A percentile compares a stretch with the other conserved stretches of the same genome.
Evolutionary conservation across 129 eudicot species (phyloP).

Genomic region (Oenanthe sinensis): DNA sequence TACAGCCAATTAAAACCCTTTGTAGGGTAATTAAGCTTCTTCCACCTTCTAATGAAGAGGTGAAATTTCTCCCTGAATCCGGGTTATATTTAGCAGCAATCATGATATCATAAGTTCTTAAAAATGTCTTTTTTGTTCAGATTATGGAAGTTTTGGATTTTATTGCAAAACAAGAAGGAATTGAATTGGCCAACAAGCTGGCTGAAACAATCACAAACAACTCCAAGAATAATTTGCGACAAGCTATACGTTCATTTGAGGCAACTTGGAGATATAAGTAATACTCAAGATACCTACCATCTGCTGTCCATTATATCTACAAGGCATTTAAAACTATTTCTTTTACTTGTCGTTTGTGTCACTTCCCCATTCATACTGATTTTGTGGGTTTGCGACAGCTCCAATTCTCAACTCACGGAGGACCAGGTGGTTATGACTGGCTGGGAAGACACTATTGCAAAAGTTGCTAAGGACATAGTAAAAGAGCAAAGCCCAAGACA

Average conservation of each 20-base stretch:
- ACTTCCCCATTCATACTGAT: background rate
- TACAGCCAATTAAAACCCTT: conserved; percentile 41
- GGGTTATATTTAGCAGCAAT: background rate
- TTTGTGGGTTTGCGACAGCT: conserved; percentile 17
- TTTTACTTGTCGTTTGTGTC: background rate
- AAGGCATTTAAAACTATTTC: background rate
- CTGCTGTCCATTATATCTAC: background rate
- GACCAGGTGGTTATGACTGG: conserved; percentile 62
- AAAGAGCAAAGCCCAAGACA: conserved; percentile 74
- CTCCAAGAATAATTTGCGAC: conserved; percentile 71
- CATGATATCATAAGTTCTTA: background rate
- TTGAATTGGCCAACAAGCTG: conserved; percentile 46
- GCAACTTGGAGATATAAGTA: conserved; percentile 67
- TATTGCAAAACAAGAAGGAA: conserved; percentile 55
- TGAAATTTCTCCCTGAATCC: conserved; percentile 6
- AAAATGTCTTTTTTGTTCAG: conserved; percentile 19
- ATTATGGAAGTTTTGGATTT: conserved; percentile 48
- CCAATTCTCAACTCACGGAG: conserved; percentile 37
- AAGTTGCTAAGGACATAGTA: conserved; percentile 49
- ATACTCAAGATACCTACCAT: background rate
- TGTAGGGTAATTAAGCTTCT: conserved; percentile 54
- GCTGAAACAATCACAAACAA: conserved; percentile 50
- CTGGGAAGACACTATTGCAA: conserved; percentile 71
- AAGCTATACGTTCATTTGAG: conserved; percentile 81
- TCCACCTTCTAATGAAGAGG: conserved; percentile 66